A percentile compares a stretch with the other conserved stretches of the same genome.
phyloP scores from a whole-genome alignment of 78 protist species.

The Dictyostelium purpureum region DNA sequence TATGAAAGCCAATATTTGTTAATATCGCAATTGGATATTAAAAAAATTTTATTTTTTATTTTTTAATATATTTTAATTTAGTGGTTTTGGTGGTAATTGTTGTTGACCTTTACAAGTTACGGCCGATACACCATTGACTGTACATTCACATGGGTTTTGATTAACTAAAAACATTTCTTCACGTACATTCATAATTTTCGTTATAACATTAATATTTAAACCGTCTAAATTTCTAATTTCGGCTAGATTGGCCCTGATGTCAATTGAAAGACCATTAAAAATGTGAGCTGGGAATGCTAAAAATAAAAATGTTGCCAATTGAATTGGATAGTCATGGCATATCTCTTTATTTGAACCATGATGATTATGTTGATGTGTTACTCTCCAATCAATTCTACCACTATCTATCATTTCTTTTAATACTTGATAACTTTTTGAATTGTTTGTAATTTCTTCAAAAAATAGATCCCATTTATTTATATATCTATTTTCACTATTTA shows the following conservation, averaged over 20 bases:
- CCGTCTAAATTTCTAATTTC: conserved; percentile 27
- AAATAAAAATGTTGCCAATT: conserved; percentile 50
- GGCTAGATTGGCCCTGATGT: conserved; percentile 11
- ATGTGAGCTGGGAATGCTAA: conserved; percentile 44
- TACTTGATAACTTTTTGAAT: not conserved
- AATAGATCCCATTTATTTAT: conserved; percentile 14
- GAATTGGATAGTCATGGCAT: conserved; percentile 54
- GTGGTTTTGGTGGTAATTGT: too few species aligned
- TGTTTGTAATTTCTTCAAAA: conserved; percentile 9
- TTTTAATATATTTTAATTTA: too few species aligned
- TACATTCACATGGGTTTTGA: conserved; percentile 26
- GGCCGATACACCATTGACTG: too few species aligned
- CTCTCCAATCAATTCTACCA: conserved; percentile 22
- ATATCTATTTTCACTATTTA: not conserved
- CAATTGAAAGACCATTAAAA: not conserved
- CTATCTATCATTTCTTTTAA: not conserved
- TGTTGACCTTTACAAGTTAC: too few species aligned
- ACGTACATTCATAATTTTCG: conserved; percentile 34
- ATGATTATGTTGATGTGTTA: conserved; percentile 53
- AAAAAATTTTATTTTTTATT: too few species aligned
- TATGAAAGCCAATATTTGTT: too few species aligned
- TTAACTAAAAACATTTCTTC: conserved; percentile 60
- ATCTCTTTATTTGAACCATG: conserved; percentile 1
- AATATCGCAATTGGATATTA: too few species aligned
- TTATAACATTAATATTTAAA: conserved; percentile 10